Base-by-base conservation (phyloP, 1,284 basidiomycete species). In the Cutaneotrichosporon arboriforme region DNA sequence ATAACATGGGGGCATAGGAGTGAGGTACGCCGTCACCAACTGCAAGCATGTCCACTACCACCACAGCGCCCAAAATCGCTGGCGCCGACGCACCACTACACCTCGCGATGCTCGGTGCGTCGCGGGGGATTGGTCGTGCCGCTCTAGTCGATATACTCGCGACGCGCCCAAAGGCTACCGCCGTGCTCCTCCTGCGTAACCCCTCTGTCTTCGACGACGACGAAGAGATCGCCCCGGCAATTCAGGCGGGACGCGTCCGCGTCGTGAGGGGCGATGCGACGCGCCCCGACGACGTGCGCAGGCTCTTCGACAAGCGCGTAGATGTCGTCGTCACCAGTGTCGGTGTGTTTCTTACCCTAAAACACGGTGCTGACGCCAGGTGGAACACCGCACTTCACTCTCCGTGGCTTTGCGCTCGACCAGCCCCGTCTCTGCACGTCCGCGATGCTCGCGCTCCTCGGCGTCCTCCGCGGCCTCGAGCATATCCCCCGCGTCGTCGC, bases 211-310 rank as follows among this genome's bases (percentile, higher is more conserved):
- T 68, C 38, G 49, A 60, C 12, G 12, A 17, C 5, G 63, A 68
- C 46, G 15, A n/a, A 1, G 26, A 20, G 21, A 37, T 66, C 14
- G 13, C 37, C 0, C 39, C 49, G 5, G 56, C 49, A 31, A 49
- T 65, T 46, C 13, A 46, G 17, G 9, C 41, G 7, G 65, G 65
- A 0, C 50, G 60, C 18, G 26, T 64, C 4, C 34, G 26, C 17
- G 17, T 67, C 20, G 49, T 67, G 15, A 38, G 60, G 12, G 67
- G 65, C 22, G 60, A 68, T 43, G 67, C 62, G n/a, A 66, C 60
- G 9, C 37, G 22, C 8, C 52, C 51, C 31, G 60, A 22, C 1
- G 67, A 64, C 53, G 51, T 68, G 14, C 38, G 12, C n/a, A 54
- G 49, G 42, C 44, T 61, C n/a, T 54, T 68, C n/a, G 38, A 47